These are phyloP conservation scores for Sideroxylon spinosum DNA, from an alignment of 179 eudicot genomes.

Conservation along the genomic window DNA sequence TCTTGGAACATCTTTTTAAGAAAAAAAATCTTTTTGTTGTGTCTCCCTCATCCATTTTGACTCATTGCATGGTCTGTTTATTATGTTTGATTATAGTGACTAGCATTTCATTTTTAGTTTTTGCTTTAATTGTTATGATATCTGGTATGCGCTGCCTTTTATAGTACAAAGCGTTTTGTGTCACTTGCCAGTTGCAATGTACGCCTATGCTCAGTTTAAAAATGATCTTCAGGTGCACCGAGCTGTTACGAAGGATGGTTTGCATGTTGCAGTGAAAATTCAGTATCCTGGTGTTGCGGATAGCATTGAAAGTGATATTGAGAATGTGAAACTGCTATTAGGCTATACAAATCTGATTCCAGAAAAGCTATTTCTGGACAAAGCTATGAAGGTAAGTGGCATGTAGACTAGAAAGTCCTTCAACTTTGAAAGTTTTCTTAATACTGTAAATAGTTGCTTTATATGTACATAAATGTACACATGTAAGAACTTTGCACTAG, in stretches of 20 bases:
- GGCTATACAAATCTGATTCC: conserved; percentile 82
- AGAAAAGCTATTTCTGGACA: conserved; percentile 76
- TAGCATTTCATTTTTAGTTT: background rate
- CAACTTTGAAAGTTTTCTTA: conserved; percentile 7
- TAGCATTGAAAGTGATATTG: conserved; percentile 97
- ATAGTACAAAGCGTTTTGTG: background rate
- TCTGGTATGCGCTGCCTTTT: background rate
- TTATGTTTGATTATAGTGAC: background rate
- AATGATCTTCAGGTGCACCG: conserved; percentile 61
- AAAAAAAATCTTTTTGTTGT: background rate
- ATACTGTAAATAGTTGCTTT: background rate
- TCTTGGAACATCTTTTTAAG: background rate
- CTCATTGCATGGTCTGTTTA: background rate
- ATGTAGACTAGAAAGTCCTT: background rate
- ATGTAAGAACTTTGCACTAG: too few species aligned
- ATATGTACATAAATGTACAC: too few species aligned
- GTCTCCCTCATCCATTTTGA: background rate
- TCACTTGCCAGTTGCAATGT: background rate
- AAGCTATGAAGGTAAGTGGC: conserved; percentile 74
- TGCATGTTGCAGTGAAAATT: conserved; percentile 85
- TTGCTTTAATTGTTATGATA: background rate
- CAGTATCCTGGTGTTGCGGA: conserved; percentile 98
- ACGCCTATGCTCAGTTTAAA: background rate
- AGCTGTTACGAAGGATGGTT: conserved; percentile 76
- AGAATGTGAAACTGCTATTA: conserved; percentile 72